Conservation (phyloP, 306 rosid species). For the Castanospermum australe region DNA sequence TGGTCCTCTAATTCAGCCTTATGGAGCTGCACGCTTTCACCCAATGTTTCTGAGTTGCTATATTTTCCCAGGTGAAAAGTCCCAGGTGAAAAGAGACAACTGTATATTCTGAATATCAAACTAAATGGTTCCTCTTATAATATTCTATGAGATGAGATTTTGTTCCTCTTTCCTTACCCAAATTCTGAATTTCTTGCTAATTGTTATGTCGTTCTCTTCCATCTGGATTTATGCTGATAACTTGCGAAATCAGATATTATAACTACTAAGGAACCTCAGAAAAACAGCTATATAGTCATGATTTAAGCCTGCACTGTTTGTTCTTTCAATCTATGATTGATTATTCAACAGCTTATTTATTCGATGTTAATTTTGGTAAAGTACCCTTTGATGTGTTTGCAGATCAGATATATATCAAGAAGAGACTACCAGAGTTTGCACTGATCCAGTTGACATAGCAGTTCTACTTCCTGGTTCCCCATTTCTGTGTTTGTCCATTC, state of each 20-base stretch:
- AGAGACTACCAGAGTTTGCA: slow-evolving; percentile 17
- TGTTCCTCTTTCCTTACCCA: too few species aligned
- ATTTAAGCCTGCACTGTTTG: slow-evolving; percentile 7
- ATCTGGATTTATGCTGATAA: not conserved
- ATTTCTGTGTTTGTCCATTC: too few species aligned
- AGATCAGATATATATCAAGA: slow-evolving; percentile 34
- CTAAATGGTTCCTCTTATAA: too few species aligned
- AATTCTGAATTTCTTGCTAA: not conserved
- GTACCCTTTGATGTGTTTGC: slow-evolving; percentile 31
- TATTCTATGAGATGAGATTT: too few species aligned
- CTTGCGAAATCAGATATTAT: not conserved
- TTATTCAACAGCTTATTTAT: not conserved
- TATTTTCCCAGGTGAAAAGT: not conserved
- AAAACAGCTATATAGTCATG: not conserved
- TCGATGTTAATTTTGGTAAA: not conserved
- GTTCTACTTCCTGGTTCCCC: too few species aligned
- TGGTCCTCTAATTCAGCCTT: not conserved
- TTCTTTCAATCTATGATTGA: slow-evolving; percentile 19
- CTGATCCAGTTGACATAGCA: not conserved
- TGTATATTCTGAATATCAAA: too few species aligned
- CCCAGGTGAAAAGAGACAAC: not conserved
- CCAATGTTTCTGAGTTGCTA: slow-evolving; percentile 1
- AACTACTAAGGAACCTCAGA: not conserved
- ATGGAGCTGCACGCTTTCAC: not conserved
- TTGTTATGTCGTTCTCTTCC: too few species aligned